Base-by-base conservation (phyloP, 2,329 filamentous ascomycete genomes). In the Botryosphaeria dothidea region DNA sequence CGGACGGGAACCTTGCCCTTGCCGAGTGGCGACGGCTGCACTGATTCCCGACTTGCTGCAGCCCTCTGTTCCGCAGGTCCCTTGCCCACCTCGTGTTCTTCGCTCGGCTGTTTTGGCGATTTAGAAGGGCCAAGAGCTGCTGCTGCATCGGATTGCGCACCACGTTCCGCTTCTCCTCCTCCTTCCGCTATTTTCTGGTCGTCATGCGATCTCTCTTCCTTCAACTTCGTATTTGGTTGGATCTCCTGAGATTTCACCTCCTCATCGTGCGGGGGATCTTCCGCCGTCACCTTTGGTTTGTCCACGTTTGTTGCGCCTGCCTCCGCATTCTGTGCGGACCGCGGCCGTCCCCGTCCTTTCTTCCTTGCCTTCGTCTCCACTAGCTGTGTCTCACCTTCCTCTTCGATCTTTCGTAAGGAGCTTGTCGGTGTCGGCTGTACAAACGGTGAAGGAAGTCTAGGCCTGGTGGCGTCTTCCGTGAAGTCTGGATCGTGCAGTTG, bases 1-100 rank as follows among this genome's bases (percentile, higher is more conserved):
- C 82, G 74, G 56, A 82, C 81, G 1, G 73, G 70, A 23, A 78
- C 74, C 67, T 82, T 82, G 17, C 77, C 70, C 71, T 74, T 78
- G 60, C 61, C 71, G 11, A 71, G 65, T 8, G 73, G 68, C 38
- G 72, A 74, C 56, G 69, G 70, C 43, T 56, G 34, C 45, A 36
- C 29, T 63, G 52, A 63, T 60, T 56, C 62, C 67, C 70, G 13
- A 65, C 64, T 60, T 67, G 66, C 62, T 65, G 67, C 36, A 25
- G 19, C 21, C 62, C 34, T 57, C 36, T 57, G 51, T 4, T 11
- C 27, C n/a, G 36, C 25, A 36, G 11, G 13, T 25, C 21, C 61
- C 41, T 36, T 48, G 25, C 17, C 31, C 36, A 31, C 61, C 41
- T 46, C 61, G 36, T 63, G 48, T 63, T 63, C 17, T 25, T 60